Percentiles rank a stretch among this genome's conserved stretches.
These are phyloP conservation scores for Xerocomus nothofagi DNA, from an alignment of 1,284 basidiomycete species.

Conservation along the genomic window DNA sequence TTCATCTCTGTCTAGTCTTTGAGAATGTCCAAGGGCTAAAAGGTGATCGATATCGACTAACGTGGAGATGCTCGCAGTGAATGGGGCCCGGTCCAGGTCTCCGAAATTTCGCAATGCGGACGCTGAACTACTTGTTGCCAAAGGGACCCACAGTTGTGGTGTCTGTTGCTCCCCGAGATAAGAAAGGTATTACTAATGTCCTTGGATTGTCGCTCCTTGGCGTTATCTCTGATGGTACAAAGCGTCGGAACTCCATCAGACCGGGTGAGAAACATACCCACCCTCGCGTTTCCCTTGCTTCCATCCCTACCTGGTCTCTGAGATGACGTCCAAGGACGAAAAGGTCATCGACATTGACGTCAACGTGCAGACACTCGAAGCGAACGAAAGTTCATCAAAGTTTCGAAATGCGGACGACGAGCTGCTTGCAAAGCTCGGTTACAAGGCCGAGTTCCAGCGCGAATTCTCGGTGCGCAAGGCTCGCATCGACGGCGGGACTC, in stretches of 20 bases:
- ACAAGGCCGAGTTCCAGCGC: constrained; percentile 73
- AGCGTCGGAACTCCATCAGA: neutral
- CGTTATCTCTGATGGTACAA: constrained; percentile 17
- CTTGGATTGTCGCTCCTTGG: neutral
- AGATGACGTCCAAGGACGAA: constrained; percentile 25
- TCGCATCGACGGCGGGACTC: neutral
- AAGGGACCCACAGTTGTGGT: neutral
- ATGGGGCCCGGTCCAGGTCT: too few species aligned
- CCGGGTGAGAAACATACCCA: neutral
- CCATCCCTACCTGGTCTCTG: neutral
- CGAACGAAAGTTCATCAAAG: constrained; percentile 19
- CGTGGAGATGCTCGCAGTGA: too few species aligned
- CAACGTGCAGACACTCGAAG: constrained; percentile 11
- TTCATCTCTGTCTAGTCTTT: too few species aligned
- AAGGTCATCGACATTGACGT: constrained; percentile 4
- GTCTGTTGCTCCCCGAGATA: constrained; percentile 7
- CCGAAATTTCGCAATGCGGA: too few species aligned
- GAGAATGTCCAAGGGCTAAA: too few species aligned
- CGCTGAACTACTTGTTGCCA: too few species aligned
- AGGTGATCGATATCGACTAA: too few species aligned
- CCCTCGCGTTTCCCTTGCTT: neutral
- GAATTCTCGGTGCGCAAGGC: constrained; percentile 63
- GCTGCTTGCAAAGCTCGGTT: constrained; percentile 65
- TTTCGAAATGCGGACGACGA: constrained; percentile 50
- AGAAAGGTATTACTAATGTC: constrained; percentile 2